Conservation (phyloP, 176 grass and related monocot species). For the Cymbopogon citratus region DNA sequence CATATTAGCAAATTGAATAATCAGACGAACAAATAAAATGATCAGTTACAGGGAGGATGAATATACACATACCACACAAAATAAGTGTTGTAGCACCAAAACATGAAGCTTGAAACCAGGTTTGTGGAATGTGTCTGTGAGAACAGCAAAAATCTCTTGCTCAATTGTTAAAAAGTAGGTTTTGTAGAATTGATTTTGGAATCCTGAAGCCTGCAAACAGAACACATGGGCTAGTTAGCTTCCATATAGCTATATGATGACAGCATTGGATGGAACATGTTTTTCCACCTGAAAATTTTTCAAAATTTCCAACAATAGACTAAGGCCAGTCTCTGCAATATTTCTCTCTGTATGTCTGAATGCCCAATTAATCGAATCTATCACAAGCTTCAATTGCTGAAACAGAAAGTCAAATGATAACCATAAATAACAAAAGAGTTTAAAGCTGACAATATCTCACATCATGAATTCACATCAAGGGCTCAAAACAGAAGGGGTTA, state of each 20-base stretch:
- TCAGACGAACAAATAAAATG: conserved; percentile 1
- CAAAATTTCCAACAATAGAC: conserved; percentile 83
- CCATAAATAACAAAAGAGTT: conserved; percentile 23
- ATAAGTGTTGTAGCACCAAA: conserved; percentile 92
- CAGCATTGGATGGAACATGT: background rate
- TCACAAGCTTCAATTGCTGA: conserved; percentile 99
- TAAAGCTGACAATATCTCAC: background rate
- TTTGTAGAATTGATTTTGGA: conserved; percentile 98
- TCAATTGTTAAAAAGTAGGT: conserved; percentile 92
- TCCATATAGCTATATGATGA: background rate
- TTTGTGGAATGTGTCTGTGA: conserved; percentile 98
- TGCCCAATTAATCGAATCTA: conserved; percentile 98
- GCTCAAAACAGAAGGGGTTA: background rate
- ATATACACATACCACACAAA: conserved; percentile 68
- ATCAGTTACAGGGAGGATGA: background rate
- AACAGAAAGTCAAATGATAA: conserved; percentile 31
- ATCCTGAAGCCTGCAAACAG: conserved; percentile 69
- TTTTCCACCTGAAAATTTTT: conserved; percentile 86
- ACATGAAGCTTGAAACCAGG: conserved; percentile 99
- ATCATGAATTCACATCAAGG: background rate
- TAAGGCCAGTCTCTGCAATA: conserved; percentile 97
- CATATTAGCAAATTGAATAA: conserved; percentile 20
- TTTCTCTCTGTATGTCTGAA: conserved; percentile 99
- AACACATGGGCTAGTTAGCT: conserved; percentile 18
- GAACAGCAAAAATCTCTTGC: conserved; percentile 97